These are phyloP conservation scores for Pseudogymnoascus sp. DNA, from an alignment of 2,329 filamentous ascomycete genomes.

Conservation along the genomic window DNA sequence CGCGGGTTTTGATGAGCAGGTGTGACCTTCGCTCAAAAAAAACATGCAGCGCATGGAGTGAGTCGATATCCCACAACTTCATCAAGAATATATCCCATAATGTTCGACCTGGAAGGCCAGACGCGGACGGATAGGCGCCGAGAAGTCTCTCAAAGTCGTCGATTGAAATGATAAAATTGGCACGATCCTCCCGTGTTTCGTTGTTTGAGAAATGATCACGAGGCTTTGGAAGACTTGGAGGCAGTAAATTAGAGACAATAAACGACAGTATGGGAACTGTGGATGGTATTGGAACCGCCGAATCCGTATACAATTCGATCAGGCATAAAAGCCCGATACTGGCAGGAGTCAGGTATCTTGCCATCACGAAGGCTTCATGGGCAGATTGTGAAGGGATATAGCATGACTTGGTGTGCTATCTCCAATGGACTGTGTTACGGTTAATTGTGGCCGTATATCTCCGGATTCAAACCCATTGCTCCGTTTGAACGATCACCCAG, in stretches of 20 bases:
- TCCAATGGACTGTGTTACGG: neutral
- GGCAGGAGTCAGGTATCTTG: slow-evolving; percentile 79
- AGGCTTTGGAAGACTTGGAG: slow-evolving; percentile 33
- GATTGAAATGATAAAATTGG: slow-evolving; percentile 43
- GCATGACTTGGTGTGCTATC: neutral
- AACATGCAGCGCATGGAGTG: slow-evolving; percentile 68
- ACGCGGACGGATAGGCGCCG: slow-evolving; percentile 42
- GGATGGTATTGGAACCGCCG: slow-evolving; percentile 59
- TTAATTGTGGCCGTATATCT: neutral
- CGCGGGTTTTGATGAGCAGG: slow-evolving; percentile 55
- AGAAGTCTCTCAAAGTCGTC: slow-evolving; percentile 55
- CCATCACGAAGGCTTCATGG: slow-evolving; percentile 42
- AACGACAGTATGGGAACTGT: slow-evolving; percentile 72
- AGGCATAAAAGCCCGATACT: slow-evolving; percentile 78
- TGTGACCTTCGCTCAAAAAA: slow-evolving; percentile 60
- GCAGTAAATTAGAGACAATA: slow-evolving; percentile 63
- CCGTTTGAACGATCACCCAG: neutral
- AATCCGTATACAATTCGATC: slow-evolving; percentile 72
- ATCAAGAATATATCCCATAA: slow-evolving; percentile 82
- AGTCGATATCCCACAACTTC: slow-evolving; percentile 77
- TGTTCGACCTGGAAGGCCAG: slow-evolving; percentile 63
- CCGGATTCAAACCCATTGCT: neutral
- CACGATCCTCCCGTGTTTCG: neutral
- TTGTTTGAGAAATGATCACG: slow-evolving; percentile 11
- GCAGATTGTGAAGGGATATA: neutral